Percentiles rank a stretch among this genome's conserved stretches.
phyloP scores from a whole-genome alignment of 2,329 filamentous ascomycete species.

The Xylariaceae sp. region DNA sequence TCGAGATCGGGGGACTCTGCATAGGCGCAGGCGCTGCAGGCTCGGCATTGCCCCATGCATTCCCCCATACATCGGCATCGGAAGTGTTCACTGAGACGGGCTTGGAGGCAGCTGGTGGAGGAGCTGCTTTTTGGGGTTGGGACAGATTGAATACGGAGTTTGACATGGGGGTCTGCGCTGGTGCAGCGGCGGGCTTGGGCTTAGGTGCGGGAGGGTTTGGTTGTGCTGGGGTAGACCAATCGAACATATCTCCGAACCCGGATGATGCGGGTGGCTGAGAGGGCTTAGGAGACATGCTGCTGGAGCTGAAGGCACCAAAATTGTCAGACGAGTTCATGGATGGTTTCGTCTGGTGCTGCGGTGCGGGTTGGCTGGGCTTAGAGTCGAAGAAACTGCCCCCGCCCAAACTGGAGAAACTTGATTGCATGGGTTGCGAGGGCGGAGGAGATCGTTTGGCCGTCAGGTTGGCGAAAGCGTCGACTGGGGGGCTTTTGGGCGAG shows the following conservation, averaged over 20 bases:
- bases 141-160: conserved; percentile 84
- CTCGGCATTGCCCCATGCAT: conserved; percentile 75
- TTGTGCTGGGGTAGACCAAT: conserved; percentile 58
- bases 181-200: conserved; percentile 35
- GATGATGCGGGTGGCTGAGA: conserved; percentile 46
- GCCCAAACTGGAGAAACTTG: conserved; percentile 45
- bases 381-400: conserved; percentile 83
- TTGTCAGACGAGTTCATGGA: conserved; percentile 50
- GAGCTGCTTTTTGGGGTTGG: conserved; percentile 46
- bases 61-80: conserved; percentile 78
- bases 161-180: conserved; percentile 41
- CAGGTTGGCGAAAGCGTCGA: conserved; percentile 39
- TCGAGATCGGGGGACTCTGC: conserved; percentile 57
- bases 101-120: conserved; percentile 41
- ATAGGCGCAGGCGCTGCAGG: conserved; percentile 44
- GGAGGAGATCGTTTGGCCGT: conserved; percentile 38
- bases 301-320: conserved; percentile 59
- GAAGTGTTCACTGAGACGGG: conserved; percentile 40
- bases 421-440: conserved; percentile 36
- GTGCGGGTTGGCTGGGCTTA: conserved; percentile 59
- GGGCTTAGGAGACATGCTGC: conserved; percentile 42
- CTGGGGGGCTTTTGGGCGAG: conserved; percentile 38
- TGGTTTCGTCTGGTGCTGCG: conserved; percentile 50
- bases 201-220: conserved; percentile 45
- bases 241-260: conserved; percentile 77